Conservation (phyloP, 2,329 filamentous ascomycete species). For the Botrytis medusae region DNA sequence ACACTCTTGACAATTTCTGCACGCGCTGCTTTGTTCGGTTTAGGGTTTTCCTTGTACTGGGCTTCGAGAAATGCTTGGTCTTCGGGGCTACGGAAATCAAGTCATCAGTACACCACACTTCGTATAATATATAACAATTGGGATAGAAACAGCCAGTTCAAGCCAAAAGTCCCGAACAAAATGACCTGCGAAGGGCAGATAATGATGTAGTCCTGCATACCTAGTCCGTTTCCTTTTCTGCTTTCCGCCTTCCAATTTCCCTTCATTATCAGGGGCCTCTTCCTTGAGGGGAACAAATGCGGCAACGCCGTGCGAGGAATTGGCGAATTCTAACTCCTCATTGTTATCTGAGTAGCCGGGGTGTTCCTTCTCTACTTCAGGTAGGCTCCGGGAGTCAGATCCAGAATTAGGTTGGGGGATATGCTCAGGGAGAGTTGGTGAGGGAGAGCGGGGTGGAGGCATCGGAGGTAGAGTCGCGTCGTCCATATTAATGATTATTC, state of each 20-base stretch:
- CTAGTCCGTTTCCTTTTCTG: constrained; percentile 61
- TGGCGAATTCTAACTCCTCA: constrained; percentile 29
- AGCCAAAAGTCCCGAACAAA: not conserved
- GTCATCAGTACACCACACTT: not conserved
- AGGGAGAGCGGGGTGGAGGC: constrained; percentile 32
- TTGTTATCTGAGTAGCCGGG: constrained; percentile 27
- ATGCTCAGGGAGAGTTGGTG: constrained; percentile 25
- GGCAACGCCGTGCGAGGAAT: constrained; percentile 27
- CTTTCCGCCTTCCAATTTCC: constrained; percentile 41
- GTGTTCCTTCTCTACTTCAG: constrained; percentile 6
- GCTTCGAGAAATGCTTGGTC: constrained; percentile 87
- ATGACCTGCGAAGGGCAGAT: not conserved
- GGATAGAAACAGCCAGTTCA: not conserved
- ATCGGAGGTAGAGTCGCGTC: constrained; percentile 38
- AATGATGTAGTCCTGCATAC: constrained; percentile 45
- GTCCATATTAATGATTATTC: constrained; percentile 32
- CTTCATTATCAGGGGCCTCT: constrained; percentile 32
- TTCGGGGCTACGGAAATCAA: constrained; percentile 61
- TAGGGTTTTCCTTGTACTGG: constrained; percentile 80
- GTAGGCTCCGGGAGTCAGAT: not conserved
- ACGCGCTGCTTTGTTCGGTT: constrained; percentile 87
- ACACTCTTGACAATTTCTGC: constrained; percentile 81
- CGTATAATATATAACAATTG: not conserved
- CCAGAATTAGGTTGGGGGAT: not conserved
- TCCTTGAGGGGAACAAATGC: constrained; percentile 29